Conservation (phyloP, 2,329 filamentous ascomycete genomes). For the Sphaerulina populicola region DNA sequence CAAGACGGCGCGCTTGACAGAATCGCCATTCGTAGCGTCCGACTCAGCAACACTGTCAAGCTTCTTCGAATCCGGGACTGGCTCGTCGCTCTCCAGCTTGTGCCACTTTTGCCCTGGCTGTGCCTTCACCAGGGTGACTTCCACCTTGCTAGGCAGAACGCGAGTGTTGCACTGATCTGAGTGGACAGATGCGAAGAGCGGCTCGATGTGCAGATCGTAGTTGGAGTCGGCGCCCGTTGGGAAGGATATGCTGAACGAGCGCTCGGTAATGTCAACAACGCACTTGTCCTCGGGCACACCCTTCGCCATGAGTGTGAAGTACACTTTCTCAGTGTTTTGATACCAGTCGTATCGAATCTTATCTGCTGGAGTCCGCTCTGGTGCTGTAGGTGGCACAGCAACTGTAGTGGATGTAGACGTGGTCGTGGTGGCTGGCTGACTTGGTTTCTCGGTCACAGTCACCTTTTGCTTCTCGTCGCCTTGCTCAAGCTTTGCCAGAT, state of each 20-base stretch:
- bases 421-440: constrained; percentile 25
- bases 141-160: constrained; percentile 70
- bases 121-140: constrained; percentile 63
- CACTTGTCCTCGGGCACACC: constrained; percentile 52
- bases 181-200: constrained; percentile 60
- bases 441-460: constrained; percentile 48
- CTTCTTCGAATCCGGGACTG: constrained; percentile 16
- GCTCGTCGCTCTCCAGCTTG: constrained; percentile 44
- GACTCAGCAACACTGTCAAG: constrained; percentile 7
- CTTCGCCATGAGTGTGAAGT: constrained; percentile 58
- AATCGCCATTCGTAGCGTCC: neutral
- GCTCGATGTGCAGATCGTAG: constrained; percentile 56
- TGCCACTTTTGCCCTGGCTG: constrained; percentile 60
- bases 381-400: neutral
- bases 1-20: constrained; percentile 19
- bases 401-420: neutral
- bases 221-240: constrained; percentile 44
- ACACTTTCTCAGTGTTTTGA: constrained; percentile 53
- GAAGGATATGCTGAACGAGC: constrained; percentile 51
- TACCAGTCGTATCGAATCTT: constrained; percentile 65
- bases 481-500: constrained; percentile 44
- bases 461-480: constrained; percentile 42
- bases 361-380: constrained; percentile 41
- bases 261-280: constrained; percentile 42
- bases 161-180: constrained; percentile 51